phyloP scores from a whole-genome alignment of 257 asterid species.

The Datura wrightii region DNA sequence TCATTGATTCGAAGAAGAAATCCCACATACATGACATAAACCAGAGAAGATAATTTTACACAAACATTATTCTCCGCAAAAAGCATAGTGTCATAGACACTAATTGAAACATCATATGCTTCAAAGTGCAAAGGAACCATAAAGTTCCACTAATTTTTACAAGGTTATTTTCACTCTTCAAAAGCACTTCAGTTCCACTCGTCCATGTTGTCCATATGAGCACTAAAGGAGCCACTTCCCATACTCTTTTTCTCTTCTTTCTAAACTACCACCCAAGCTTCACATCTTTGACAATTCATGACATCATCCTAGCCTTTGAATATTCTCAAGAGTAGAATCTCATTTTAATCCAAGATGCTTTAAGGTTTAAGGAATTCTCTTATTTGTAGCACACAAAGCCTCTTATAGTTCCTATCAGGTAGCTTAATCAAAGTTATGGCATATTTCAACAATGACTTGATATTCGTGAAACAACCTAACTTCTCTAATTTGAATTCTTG shows the following conservation, averaged over 20 bases:
- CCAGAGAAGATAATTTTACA: not conserved
- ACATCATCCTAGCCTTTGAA: not conserved
- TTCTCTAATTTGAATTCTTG: not conserved
- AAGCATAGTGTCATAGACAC: not conserved
- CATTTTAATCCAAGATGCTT: not conserved
- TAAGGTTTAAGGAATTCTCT: not conserved
- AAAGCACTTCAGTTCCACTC: constrained; percentile 5
- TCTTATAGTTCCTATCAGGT: not conserved
- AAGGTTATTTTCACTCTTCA: constrained; percentile 20
- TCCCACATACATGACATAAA: constrained; percentile 24
- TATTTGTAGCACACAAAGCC: not conserved
- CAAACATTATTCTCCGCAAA: constrained; percentile 1
- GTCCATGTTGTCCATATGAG: not conserved
- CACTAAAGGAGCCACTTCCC: not conserved
- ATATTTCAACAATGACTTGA: not conserved
- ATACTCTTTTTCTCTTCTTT: not conserved
- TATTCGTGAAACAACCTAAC: not conserved
- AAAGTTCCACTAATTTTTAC: not conserved
- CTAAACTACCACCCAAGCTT: not conserved
- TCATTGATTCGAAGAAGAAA: not conserved
- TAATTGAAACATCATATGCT: not conserved
- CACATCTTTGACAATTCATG: constrained; percentile 15
- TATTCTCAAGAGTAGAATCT: constrained; percentile 21
- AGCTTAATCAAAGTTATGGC: not conserved
- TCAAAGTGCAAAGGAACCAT: constrained; percentile 7